A percentile compares a stretch with the other conserved stretches of the same genome.
Conservation (phyloP, 73 alveolate genomes). For the Diophrys appendiculata region DNA sequence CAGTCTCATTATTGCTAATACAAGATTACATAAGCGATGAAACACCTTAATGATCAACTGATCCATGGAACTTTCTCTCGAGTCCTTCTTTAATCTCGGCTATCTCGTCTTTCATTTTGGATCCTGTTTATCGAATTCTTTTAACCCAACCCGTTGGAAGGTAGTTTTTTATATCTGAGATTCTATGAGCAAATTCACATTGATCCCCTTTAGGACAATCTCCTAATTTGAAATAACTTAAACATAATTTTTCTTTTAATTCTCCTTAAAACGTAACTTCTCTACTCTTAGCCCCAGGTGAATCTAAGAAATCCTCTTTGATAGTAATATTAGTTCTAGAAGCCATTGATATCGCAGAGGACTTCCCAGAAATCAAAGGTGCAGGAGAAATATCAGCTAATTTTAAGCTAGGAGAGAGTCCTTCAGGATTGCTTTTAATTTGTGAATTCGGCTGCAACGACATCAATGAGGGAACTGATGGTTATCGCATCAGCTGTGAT, state of each 20-base stretch:
- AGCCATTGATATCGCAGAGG: too few species aligned
- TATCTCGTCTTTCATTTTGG: background rate
- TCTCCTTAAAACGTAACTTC: too few species aligned
- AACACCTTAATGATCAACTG: constrained; percentile 6
- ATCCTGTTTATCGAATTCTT: background rate
- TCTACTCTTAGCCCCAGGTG: too few species aligned
- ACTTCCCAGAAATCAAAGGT: too few species aligned
- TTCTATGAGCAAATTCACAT: constrained; percentile 4
- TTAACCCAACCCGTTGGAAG: background rate
- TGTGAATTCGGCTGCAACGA: too few species aligned
- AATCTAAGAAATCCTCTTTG: too few species aligned
- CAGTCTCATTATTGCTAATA: constrained; percentile 1
- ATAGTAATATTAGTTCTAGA: too few species aligned
- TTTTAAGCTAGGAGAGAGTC: too few species aligned
- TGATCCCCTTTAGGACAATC: constrained; percentile 4
- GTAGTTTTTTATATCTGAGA: constrained; percentile 1
- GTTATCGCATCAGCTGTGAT: too few species aligned
- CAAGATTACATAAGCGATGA: background rate
- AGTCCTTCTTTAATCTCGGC: background rate
- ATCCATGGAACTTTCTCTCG: background rate
- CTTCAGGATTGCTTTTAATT: too few species aligned
- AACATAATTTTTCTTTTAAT: constrained; percentile 1
- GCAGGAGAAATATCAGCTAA: too few species aligned
- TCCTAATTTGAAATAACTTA: background rate
- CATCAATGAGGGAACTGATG: too few species aligned